These are phyloP conservation scores for Pulicaria dysenterica DNA, from an alignment of 129 eudicot genomes.

Conservation along the genomic window DNA sequence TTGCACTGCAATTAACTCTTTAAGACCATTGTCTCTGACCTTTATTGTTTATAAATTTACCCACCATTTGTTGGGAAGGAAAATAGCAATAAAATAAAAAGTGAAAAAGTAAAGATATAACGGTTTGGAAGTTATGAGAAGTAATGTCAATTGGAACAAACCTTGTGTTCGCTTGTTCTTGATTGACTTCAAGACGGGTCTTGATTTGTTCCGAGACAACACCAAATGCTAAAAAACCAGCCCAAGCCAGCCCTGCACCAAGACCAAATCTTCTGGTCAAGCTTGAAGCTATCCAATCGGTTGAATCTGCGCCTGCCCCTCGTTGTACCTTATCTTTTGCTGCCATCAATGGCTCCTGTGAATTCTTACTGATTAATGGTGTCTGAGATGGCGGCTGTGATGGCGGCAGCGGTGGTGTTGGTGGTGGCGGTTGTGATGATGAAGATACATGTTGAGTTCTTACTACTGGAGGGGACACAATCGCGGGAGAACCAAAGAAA, in stretches of 20 bases:
- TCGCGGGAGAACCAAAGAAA: conserved; percentile 61
- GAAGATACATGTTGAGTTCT: conserved; percentile 48
- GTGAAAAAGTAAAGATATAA: too few species aligned
- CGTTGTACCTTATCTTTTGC: conserved; percentile 31
- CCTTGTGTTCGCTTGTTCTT: conserved; percentile 81
- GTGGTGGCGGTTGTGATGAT: conserved; percentile 50
- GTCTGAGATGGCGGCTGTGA: conserved; percentile 27
- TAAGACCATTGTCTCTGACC: background rate
- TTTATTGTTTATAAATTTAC: too few species aligned
- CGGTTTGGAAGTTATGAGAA: too few species aligned
- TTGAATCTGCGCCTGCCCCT: conserved; percentile 55
- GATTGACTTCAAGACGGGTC: conserved; percentile 78
- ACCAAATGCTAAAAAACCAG: conserved; percentile 77
- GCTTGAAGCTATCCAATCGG: conserved; percentile 88
- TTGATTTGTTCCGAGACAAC: conserved; percentile 87
- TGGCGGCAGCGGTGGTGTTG: conserved; percentile 47
- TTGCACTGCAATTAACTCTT: background rate
- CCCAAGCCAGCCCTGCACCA: conserved; percentile 99
- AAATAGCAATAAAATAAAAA: too few species aligned
- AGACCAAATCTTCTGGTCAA: conserved; percentile 89
- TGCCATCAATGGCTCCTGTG: conserved; percentile 32
- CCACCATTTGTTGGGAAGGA: too few species aligned
- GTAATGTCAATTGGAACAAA: conserved; percentile 7
- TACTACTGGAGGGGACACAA: conserved; percentile 54
- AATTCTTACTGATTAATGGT: conserved; percentile 37